A percentile compares a stretch with the other conserved stretches of the same genome.
phyloP scores from a whole-genome alignment of 2,329 filamentous ascomycete genomes.

The Cladosporium colombiae region DNA sequence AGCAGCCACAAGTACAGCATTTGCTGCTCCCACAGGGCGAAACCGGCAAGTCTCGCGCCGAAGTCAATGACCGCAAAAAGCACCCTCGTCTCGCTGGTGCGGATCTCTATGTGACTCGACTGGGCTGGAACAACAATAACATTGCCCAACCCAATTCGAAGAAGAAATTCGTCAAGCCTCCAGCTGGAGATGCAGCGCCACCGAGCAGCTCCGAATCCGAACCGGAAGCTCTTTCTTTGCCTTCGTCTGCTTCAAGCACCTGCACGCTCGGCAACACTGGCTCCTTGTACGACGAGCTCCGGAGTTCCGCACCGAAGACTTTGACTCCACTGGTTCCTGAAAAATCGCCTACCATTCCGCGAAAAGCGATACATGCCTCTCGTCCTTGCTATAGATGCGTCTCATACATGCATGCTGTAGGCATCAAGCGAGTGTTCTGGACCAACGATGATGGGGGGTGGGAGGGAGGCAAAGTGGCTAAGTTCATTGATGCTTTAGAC shows the following conservation, averaged over 20 bases:
- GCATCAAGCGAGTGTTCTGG: constrained; percentile 57
- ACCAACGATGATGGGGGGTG: constrained; percentile 51
- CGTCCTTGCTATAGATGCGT: constrained; percentile 57
- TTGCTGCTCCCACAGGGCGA: constrained; percentile 36
- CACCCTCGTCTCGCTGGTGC: constrained; percentile 51
- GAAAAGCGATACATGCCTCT: constrained; percentile 41
- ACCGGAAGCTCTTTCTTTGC: constrained; percentile 20
- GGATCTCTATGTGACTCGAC: constrained; percentile 53
- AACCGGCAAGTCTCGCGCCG: constrained; percentile 27
- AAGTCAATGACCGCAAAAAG: constrained; percentile 46
- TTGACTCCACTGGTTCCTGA: constrained; percentile 1
- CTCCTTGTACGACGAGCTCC: constrained; percentile 54
- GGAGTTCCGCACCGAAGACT: constrained; percentile 25
- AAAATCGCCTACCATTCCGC: constrained; percentile 20
- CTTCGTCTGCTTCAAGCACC: constrained; percentile 20
- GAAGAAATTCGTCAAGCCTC: neutral
- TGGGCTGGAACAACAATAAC: constrained; percentile 35
- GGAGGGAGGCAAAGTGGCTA: constrained; percentile 53
- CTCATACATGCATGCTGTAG: constrained; percentile 53
- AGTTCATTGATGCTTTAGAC: constrained; percentile 51
- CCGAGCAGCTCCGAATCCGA: constrained; percentile 5
- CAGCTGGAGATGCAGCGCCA: neutral
- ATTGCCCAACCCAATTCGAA: neutral
- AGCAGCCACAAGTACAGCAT: constrained; percentile 30
- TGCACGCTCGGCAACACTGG: constrained; percentile 25